phyloP scores from a whole-genome alignment of 164 flowering plant genomes.

The Cinnamomum chago region DNA sequence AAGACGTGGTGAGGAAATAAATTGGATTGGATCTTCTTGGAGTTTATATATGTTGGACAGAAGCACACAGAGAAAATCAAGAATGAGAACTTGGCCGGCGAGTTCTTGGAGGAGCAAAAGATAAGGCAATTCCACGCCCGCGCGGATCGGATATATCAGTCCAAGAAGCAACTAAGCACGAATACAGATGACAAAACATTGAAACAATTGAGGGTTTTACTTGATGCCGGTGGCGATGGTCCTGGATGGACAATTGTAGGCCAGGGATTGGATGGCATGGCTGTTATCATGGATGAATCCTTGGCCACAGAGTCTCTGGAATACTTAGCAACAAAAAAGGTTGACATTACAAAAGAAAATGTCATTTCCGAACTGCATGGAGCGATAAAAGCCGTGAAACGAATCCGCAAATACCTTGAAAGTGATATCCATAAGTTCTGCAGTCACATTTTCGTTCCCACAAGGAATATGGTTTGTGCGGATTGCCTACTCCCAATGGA shows the following conservation, averaged over 20 bases:
- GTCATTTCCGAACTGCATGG: constrained; percentile 43
- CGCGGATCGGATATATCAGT: constrained; percentile 54
- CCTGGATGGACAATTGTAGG: constrained; percentile 60
- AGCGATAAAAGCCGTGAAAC: neutral
- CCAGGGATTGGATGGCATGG: constrained; percentile 35
- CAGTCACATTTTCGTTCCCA: constrained; percentile 60
- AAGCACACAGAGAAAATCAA: constrained; percentile 12
- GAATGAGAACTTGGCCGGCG: constrained; percentile 20
- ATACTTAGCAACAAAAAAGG: constrained; percentile 25
- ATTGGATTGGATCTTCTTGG: constrained; percentile 17
- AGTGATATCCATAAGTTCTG: constrained; percentile 49
- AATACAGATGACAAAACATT: constrained; percentile 33
- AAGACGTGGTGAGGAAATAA: constrained; percentile 6
- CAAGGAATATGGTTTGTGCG: constrained; percentile 48
- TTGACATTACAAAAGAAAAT: constrained; percentile 16
- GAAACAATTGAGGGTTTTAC: constrained; percentile 47
- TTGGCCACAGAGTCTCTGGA: constrained; percentile 22
- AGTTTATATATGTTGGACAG: constrained; percentile 45
- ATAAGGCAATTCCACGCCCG: constrained; percentile 51
- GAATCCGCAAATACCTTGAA: neutral
- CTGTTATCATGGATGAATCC: constrained; percentile 40
- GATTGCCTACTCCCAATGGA: constrained; percentile 71
- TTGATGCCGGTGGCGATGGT: constrained; percentile 43
- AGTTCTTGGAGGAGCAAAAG: constrained; percentile 17
- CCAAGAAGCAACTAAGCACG: constrained; percentile 35